Conservation (phyloP, 768 basidiomycete species). For the Pleurotus tuoliensis region DNA sequence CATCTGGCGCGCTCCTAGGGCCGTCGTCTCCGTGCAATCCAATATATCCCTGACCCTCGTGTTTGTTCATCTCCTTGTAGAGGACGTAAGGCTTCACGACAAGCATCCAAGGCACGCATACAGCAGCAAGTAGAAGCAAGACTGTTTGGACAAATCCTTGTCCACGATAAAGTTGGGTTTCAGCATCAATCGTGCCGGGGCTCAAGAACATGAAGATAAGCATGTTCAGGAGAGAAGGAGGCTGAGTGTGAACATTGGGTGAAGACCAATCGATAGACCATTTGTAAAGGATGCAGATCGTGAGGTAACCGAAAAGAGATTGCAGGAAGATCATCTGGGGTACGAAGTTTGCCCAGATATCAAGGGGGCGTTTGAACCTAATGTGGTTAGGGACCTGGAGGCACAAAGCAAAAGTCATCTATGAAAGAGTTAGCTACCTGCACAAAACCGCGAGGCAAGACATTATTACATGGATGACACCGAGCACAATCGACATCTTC, state of each 20-base stretch:
- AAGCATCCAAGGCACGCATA: slow-evolving; percentile 96
- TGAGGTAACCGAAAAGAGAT: slow-evolving; percentile 96
- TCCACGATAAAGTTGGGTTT: slow-evolving; percentile 75
- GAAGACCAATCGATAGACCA: slow-evolving; percentile 92
- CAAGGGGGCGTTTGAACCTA: slow-evolving; percentile 82
- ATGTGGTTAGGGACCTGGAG: slow-evolving; percentile 95
- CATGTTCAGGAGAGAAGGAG: slow-evolving; percentile 93
- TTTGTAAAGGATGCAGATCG: slow-evolving; percentile 93
- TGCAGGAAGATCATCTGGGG: slow-evolving; percentile 98
- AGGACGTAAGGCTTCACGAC: slow-evolving; percentile 87
- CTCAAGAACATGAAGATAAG: slow-evolving; percentile 94
- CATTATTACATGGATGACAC: slow-evolving; percentile 81
- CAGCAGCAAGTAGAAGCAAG: slow-evolving; percentile 68
- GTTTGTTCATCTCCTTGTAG: slow-evolving; percentile 86
- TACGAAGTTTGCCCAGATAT: slow-evolving; percentile 93
- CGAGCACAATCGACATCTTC: slow-evolving; percentile 97
- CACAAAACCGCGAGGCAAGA: slow-evolving; percentile 11
- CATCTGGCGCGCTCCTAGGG: slow-evolving; percentile 51
- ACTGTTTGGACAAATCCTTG: slow-evolving; percentile 83
- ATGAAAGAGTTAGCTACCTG: slow-evolving; percentile 9
- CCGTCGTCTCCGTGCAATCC: slow-evolving; percentile 59
- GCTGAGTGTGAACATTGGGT: slow-evolving; percentile 43
- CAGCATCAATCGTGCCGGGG: slow-evolving; percentile 73
- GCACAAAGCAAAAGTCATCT: slow-evolving; percentile 99
- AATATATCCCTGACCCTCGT: slow-evolving; percentile 80